phyloP scores from a whole-genome alignment of 352 stramenopile species.

The Elongisporangium senticosum region DNA sequence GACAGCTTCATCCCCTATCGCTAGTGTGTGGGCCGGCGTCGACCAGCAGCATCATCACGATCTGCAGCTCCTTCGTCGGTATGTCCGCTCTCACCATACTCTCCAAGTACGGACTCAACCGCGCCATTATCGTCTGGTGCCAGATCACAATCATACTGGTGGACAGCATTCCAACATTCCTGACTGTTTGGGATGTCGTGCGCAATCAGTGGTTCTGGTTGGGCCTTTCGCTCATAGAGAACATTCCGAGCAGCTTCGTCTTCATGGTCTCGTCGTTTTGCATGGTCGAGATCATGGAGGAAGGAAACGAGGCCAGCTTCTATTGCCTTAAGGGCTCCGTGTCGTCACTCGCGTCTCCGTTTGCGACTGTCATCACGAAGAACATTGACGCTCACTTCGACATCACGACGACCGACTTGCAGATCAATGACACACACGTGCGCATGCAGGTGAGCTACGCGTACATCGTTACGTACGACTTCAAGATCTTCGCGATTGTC shows the following conservation, averaged over 20 bases:
- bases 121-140: slow-evolving; percentile 23
- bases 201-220: slow-evolving; percentile 68
- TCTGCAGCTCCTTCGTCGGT: slow-evolving; percentile 28
- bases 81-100: slow-evolving; percentile 22
- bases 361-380: slow-evolving; percentile 46
- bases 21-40: slow-evolving; percentile 43
- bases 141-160: slow-evolving; percentile 27
- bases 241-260: slow-evolving; percentile 34
- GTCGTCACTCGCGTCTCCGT: slow-evolving; percentile 30
- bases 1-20: slow-evolving; percentile 34
- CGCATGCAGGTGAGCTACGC: slow-evolving; percentile 31
- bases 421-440: slow-evolving; percentile 28
- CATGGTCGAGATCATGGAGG: slow-evolving; percentile 40
- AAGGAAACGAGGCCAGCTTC: slow-evolving; percentile 37
- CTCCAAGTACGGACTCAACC: slow-evolving; percentile 31
- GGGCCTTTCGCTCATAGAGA: slow-evolving; percentile 49
- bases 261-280: slow-evolving; percentile 50
- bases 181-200: slow-evolving; percentile 56
- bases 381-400: slow-evolving; percentile 50
- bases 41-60: slow-evolving; percentile 50
- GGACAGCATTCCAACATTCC: slow-evolving; percentile 36
- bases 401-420: slow-evolving; percentile 27
- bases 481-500: slow-evolving; percentile 32
- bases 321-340: slow-evolving; percentile 41
- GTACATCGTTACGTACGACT: slow-evolving; percentile 29